These are phyloP conservation scores for Lindgomyces ingoldianus DNA, from an alignment of 495 filamentous ascomycete species.

Conservation along the genomic window DNA sequence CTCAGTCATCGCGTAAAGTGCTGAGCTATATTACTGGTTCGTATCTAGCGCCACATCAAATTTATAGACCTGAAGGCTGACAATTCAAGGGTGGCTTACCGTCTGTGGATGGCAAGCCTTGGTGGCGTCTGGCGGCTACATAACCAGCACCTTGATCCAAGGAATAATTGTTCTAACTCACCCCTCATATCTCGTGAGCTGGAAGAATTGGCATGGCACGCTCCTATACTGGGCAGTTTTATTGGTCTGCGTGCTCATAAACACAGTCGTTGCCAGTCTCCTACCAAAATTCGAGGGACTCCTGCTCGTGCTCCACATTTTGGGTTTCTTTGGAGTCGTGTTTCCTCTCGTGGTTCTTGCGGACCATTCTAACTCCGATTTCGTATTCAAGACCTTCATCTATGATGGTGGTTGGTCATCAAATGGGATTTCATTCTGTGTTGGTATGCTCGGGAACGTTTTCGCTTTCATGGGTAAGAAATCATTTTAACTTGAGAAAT, in stretches of 20 bases:
- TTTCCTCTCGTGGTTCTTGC: slow-evolving; percentile 30
- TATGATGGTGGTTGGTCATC: slow-evolving; percentile 17
- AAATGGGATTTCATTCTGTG: slow-evolving; percentile 16
- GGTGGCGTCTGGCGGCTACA: slow-evolving; percentile 13
- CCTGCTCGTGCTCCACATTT: slow-evolving; percentile 30
- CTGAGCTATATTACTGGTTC: slow-evolving; percentile 45
- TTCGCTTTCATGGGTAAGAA: no score
- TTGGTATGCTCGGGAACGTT: slow-evolving; percentile 11
- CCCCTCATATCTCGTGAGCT: background rate
- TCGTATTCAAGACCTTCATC: slow-evolving; percentile 11
- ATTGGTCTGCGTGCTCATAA: slow-evolving; percentile 29
- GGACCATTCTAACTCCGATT: slow-evolving; percentile 9
- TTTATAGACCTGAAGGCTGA: slow-evolving; percentile 21
- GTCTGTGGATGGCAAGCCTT: slow-evolving; percentile 17
- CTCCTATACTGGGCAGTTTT: slow-evolving; percentile 26
- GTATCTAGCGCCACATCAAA: background rate
- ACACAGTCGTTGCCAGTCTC: slow-evolving; percentile 28
- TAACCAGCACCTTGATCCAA: slow-evolving; percentile 6
- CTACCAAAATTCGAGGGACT: slow-evolving; percentile 36
- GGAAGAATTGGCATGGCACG: slow-evolving; percentile 40
- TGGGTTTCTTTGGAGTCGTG: slow-evolving; percentile 51
- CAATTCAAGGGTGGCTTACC: slow-evolving; percentile 38
- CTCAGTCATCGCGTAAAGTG: slow-evolving; percentile 42
- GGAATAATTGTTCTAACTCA: slow-evolving; percentile 14
- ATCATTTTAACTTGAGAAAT: no score